Evolutionary conservation across 257 asterid genomes (phyloP).

Genomic region (Solanum rostratum): DNA sequence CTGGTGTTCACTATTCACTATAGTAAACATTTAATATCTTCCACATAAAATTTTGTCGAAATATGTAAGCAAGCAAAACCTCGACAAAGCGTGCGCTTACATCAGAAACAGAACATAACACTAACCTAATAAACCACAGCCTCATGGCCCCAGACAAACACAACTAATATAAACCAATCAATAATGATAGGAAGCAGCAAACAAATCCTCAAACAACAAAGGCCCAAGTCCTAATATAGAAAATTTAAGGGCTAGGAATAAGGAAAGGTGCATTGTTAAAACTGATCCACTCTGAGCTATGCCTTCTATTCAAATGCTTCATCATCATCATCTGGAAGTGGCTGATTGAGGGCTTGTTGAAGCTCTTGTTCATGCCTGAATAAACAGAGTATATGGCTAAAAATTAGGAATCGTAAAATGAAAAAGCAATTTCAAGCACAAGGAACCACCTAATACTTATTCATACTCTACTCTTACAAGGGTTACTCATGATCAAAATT

Average conservation of each 20-base stretch:
- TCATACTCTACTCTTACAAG: not conserved
- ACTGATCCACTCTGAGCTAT: not conserved
- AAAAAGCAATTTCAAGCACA: not conserved
- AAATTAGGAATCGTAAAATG: not conserved
- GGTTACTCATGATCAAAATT: not conserved
- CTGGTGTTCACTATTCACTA: too few species aligned
- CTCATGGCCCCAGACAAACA: not conserved
- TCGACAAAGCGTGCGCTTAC: not conserved
- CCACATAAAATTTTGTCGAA: not conserved
- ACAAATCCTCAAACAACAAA: not conserved
- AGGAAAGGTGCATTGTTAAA: not conserved
- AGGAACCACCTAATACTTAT: not conserved
- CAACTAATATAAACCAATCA: not conserved
- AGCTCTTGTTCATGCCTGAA: conserved; percentile 71
- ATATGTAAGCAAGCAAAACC: not conserved
- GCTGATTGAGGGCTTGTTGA: conserved; percentile 49
- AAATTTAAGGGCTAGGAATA: not conserved
- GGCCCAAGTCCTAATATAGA: not conserved
- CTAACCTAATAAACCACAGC: not conserved
- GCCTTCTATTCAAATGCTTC: conserved; percentile 45
- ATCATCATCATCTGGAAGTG: conserved; percentile 87
- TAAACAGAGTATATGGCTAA: not conserved
- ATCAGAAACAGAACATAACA: not conserved
- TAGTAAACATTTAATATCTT: not conserved
- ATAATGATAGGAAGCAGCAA: not conserved